These are phyloP conservation scores for Neonectria hederae DNA, from an alignment of 2,329 filamentous ascomycete genomes.

Conservation along the genomic window DNA sequence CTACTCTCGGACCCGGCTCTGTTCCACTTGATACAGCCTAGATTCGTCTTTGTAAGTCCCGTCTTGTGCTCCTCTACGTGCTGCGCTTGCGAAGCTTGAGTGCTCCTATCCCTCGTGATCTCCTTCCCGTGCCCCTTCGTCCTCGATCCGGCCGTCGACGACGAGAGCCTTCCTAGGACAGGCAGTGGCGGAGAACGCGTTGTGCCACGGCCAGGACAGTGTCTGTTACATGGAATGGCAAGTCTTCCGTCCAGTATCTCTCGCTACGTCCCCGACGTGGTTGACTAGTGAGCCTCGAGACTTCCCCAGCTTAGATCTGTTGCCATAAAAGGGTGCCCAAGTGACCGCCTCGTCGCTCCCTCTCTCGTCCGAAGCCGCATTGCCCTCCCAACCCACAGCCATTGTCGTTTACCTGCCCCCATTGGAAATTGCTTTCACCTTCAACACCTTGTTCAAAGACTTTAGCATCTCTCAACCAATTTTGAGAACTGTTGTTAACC, in stretches of 20 bases:
- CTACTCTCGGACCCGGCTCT: constrained; percentile 14
- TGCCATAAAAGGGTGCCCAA: neutral
- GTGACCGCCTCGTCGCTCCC: neutral
- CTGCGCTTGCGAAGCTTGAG: constrained; percentile 8
- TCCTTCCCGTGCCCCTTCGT: neutral
- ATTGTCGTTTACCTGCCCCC: neutral
- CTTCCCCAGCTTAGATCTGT: neutral
- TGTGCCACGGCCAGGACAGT: neutral
- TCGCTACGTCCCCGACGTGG: neutral
- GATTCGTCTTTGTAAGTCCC: constrained; percentile 25
- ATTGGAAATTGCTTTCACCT: neutral
- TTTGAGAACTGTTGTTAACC: constrained; percentile 1
- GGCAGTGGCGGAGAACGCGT: neutral
- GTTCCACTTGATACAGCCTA: constrained; percentile 21
- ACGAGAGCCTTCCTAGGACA: neutral
- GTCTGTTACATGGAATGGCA: constrained; percentile 2
- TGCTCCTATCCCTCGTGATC: neutral
- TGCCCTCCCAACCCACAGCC: neutral
- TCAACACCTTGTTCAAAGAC: neutral
- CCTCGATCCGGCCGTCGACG: neutral
- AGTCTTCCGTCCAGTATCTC: neutral
- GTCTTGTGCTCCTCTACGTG: constrained; percentile 13
- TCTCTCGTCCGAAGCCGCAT: neutral
- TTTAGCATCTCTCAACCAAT: neutral
- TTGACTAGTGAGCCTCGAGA: neutral